Evolutionary conservation across 805 yeast genomes (phyloP).

Genomic region (Metschnikowia corniflorae): DNA sequence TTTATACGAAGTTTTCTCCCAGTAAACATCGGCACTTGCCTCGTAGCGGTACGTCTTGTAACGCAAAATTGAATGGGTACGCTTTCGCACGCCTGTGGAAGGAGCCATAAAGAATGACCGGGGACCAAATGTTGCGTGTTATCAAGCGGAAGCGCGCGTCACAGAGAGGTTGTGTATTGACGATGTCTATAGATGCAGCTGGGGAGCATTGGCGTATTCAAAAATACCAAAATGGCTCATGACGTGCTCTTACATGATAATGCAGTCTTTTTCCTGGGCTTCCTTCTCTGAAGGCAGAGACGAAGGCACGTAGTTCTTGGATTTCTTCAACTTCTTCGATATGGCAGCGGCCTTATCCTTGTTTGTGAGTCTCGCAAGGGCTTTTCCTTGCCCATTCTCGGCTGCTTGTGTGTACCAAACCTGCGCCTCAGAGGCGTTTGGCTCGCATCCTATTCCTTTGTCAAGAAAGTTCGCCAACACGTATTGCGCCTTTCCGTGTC

Average conservation of each 20-base stretch:
- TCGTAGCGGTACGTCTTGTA: too few species aligned
- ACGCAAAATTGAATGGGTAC: too few species aligned
- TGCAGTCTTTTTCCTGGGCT: constrained; percentile 42
- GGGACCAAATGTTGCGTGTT: too few species aligned
- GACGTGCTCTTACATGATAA: constrained; percentile 37
- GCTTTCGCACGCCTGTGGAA: too few species aligned
- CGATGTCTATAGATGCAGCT: too few species aligned
- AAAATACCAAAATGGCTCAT: too few species aligned
- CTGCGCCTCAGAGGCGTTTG: constrained; percentile 54
- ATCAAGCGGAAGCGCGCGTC: too few species aligned
- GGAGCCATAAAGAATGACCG: too few species aligned
- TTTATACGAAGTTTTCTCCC: too few species aligned
- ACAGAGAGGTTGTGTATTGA: too few species aligned
- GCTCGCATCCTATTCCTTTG: constrained; percentile 80
- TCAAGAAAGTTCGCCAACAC: constrained; percentile 82
- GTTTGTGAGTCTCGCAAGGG: constrained; percentile 32
- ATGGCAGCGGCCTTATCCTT: constrained; percentile 29
- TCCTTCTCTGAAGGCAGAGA: constrained; percentile 2
- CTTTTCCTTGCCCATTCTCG: constrained; percentile 45
- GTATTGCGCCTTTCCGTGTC: constrained; percentile 77
- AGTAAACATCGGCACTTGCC: too few species aligned
- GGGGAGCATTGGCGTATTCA: too few species aligned
- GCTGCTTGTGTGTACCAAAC: constrained; percentile 78
- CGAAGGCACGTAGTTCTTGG: constrained; percentile 1
- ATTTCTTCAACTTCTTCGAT: constrained; percentile 26